A percentile compares a stretch with the other conserved stretches of the same genome.
These are phyloP conservation scores for Excoecaria cochinchinensis DNA, from an alignment of 345 rosid species.

Conservation along the genomic window DNA sequence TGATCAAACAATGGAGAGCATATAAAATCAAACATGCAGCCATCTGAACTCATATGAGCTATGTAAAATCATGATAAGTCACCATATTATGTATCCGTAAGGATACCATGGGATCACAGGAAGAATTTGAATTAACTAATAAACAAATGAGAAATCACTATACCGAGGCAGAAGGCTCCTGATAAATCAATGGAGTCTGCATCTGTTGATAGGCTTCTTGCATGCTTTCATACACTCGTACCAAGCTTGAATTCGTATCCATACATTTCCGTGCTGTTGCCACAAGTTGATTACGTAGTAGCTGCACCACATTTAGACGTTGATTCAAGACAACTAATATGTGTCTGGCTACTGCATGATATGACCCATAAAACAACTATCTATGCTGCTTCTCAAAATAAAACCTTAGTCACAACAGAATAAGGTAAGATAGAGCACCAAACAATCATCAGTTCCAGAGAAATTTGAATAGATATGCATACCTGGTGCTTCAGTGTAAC, in stretches of 20 bases:
- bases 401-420: not conserved
- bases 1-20: not conserved
- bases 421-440: not conserved
- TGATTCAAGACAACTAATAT: conserved; percentile 1
- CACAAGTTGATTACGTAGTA: conserved; percentile 25
- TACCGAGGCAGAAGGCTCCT: conserved; percentile 40
- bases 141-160: conserved; percentile 6
- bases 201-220: conserved; percentile 30
- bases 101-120: too few species aligned
- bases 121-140: not conserved
- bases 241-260: conserved; percentile 22
- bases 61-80: too few species aligned
- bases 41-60: too few species aligned
- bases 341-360: not conserved
- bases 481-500: conserved; percentile 33
- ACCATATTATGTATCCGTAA: too few species aligned
- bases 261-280: conserved; percentile 25
- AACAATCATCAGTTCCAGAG: not conserved
- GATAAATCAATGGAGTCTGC: conserved; percentile 23
- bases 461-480: conserved; percentile 3
- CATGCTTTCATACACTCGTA: conserved; percentile 32
- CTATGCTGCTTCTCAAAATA: not conserved
- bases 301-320: conserved; percentile 7
- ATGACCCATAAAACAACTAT: not conserved
- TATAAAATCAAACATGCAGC: too few species aligned